A percentile compares a stretch with the other conserved stretches of the same genome.
Conservation (phyloP, 345 rosid species). For the Crucihimalaya himalaica region DNA sequence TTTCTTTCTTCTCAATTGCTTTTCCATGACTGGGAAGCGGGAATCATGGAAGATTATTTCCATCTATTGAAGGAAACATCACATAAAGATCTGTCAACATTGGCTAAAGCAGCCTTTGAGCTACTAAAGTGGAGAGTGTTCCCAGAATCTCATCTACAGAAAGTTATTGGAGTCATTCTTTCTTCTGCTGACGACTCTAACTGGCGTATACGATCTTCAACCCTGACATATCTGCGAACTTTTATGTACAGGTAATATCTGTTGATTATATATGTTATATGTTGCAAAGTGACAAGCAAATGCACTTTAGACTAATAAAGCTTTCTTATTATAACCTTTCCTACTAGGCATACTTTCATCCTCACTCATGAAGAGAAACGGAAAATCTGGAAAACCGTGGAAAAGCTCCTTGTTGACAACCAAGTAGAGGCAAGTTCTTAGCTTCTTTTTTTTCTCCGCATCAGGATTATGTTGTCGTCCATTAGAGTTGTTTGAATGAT, state of each 20-base stretch:
- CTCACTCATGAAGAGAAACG: conserved; percentile 69
- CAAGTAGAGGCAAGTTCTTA: conserved; percentile 87
- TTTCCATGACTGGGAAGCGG: conserved; percentile 16
- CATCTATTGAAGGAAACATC: conserved; percentile 80
- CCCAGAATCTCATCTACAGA: conserved; percentile 77
- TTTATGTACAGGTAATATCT: conserved; percentile 87
- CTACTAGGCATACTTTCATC: conserved; percentile 82
- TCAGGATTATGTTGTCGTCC: conserved; percentile 1
- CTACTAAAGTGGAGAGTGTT: conserved; percentile 91
- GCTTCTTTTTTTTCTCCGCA: conserved; percentile 8
- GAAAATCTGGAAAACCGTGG: conserved; percentile 83
- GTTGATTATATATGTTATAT: conserved; percentile 9
- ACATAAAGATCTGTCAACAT: conserved; percentile 86
- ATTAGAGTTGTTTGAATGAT: not conserved
- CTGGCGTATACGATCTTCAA: conserved; percentile 98
- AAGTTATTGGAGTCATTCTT: conserved; percentile 68
- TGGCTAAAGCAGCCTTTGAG: conserved; percentile 97
- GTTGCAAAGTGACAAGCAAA: conserved; percentile 27
- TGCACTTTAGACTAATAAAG: conserved; percentile 1
- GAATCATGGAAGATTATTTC: conserved; percentile 29
- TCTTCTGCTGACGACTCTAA: conserved; percentile 75
- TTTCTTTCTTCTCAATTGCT: conserved; percentile 9
- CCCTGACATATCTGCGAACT: conserved; percentile 82
- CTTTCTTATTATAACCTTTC: not conserved
- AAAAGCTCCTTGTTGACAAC: conserved; percentile 76